Percentiles rank a stretch among this genome's conserved stretches.
Evolutionary conservation across 805 yeast genomes (phyloP).

Genomic region (Nakazawaea laoshanensis): DNA sequence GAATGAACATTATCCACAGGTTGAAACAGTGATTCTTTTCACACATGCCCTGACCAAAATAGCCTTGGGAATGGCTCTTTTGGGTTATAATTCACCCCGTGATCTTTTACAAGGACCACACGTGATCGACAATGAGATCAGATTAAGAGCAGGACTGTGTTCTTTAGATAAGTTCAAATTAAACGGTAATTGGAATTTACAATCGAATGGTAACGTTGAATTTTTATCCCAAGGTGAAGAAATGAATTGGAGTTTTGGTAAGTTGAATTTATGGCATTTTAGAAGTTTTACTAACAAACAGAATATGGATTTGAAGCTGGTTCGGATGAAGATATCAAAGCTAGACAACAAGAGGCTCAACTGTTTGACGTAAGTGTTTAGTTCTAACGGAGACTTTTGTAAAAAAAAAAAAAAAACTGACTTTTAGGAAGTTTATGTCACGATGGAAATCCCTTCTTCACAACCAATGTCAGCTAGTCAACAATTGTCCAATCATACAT

Average conservation of each 20-base stretch:
- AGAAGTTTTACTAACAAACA: neutral
- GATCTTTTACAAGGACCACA: conserved; percentile 41
- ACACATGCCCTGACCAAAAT: conserved; percentile 94
- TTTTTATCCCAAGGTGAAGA: conserved; percentile 77
- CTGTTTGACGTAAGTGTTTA: conserved; percentile 10
- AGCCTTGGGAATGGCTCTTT: conserved; percentile 72
- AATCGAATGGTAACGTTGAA: conserved; percentile 65
- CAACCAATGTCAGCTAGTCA: conserved; percentile 1
- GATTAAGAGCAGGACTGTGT: conserved; percentile 72
- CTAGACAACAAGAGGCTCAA: conserved; percentile 29
- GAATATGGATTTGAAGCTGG: conserved; percentile 70
- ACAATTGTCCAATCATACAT: conserved; percentile 3
- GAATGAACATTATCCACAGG: conserved; percentile 48
- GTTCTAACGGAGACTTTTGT: neutral
- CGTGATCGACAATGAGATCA: conserved; percentile 28
- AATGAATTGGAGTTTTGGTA: conserved; percentile 85
- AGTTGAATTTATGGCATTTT: conserved; percentile 11
- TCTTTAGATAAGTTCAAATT: conserved; percentile 60
- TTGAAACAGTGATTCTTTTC: conserved; percentile 59
- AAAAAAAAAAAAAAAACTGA: neutral
- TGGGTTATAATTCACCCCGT: conserved; percentile 42
- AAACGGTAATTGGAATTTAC: conserved; percentile 44
- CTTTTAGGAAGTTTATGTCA: conserved; percentile 35
- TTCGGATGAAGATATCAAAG: conserved; percentile 73
- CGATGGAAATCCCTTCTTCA: conserved; percentile 37